Percentiles rank a stretch among this genome's conserved stretches.
Evolutionary conservation across 139 green algal genomes (phyloP).

Genomic region (Chara braunii): DNA sequence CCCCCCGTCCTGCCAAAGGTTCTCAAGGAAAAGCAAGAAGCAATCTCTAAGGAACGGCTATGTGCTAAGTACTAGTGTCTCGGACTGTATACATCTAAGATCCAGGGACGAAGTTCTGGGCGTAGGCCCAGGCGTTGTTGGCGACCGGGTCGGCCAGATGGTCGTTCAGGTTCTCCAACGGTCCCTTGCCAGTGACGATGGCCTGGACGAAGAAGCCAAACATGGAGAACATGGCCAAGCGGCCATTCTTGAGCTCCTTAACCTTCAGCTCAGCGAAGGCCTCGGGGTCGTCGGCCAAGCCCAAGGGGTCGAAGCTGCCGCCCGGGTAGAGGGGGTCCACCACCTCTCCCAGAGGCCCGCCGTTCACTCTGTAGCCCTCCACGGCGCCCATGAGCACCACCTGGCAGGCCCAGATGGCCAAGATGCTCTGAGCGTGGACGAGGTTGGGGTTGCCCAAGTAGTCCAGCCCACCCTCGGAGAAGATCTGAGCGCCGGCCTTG

Average conservation of each 20-base stretch:
- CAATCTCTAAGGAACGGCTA: too few species aligned
- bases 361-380: conserved; percentile 49
- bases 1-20: too few species aligned
- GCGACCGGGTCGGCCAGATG: conserved; percentile 74
- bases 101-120: conserved; percentile 25
- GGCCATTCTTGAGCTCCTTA: conserved; percentile 36
- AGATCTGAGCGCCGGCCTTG: conserved; percentile 79
- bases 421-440: conserved; percentile 88
- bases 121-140: conserved; percentile 90
- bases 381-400: conserved; percentile 62
- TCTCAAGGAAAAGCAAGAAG: too few species aligned
- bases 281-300: conserved; percentile 89
- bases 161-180: conserved; percentile 79
- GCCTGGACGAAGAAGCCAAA: conserved; percentile 55
- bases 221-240: conserved; percentile 66
- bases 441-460: conserved; percentile 75
- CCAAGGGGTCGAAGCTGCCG: conserved; percentile 76
- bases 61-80: too few species aligned
- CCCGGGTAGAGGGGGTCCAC: conserved; percentile 61
- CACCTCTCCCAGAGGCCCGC: conserved; percentile 50
- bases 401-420: conserved; percentile 70
- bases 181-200: conserved; percentile 52
- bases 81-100: too few species aligned
- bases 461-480: conserved; percentile 57
- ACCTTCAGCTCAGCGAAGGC: conserved; percentile 60